Base-by-base conservation (phyloP, 257 asterid species). In the Nicotiana tomentosiformis region DNA sequence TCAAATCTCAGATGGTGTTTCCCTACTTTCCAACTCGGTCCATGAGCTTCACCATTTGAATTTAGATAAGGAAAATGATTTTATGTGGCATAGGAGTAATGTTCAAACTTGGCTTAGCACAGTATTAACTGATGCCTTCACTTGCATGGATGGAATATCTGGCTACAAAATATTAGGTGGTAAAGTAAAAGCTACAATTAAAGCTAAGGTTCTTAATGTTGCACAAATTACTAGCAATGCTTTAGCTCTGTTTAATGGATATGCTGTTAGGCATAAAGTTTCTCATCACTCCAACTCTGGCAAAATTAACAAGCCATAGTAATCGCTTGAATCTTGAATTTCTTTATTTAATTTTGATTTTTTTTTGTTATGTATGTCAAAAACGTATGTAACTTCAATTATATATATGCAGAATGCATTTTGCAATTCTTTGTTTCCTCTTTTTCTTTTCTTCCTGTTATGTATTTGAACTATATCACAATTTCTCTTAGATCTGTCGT, bases 21-120 rank as follows among this genome's bases (percentile, higher is more conserved):
- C 65, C 2, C 91, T 90, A 33, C 85, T 93, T 8, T 69, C 87
- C 20, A 88, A 88, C 29, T 87, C 94, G 10, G 89, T 93, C 8
- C 83, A 77, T 30, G 97, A 91, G 84, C 66, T 89, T 3, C 88
- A 87, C 3, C 81, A 77, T 20, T 89, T 93, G 32, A 84, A 82
- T 53, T 23, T 84, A 0, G 90, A 85, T 3, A 82, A 46, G 3
- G 92, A 77, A 29, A 77, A 67, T 1, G 84, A 89, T 3, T 89
- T 91, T 66, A 82, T 85, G 6, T 93, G 97, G 97, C 95, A 91
- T 67, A 88, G 88, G 6, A 92, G 91, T 85, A 92, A 91, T 77
- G 89, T 92, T 0, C 43, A 85, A 30, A 87, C 92, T 6, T 92
- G 97, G 97, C 77, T 91, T 84, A 92, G 93, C 82, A 86, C 95